These are phyloP conservation scores for Camelina neglecta DNA, from an alignment of 345 rosid genomes.

Conservation along the genomic window DNA sequence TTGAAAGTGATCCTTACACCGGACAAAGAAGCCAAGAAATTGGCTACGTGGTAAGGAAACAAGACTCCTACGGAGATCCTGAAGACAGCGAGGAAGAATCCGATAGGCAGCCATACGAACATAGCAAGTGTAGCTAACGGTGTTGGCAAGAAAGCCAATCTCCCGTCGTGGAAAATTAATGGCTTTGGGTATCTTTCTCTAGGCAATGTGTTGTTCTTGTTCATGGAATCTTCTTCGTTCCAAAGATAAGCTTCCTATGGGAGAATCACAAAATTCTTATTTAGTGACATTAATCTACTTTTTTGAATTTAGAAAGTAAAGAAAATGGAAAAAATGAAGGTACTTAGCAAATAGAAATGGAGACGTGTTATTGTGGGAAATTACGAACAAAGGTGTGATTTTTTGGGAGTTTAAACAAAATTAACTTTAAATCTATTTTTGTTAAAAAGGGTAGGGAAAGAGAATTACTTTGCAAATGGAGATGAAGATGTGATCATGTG, in stretches of 20 bases:
- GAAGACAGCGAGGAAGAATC: conserved; percentile 61
- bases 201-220: conserved; percentile 51
- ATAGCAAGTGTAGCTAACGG: conserved; percentile 71
- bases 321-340: not conserved
- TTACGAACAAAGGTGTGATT: not conserved
- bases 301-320: not conserved
- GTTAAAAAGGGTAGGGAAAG: conserved; percentile 1
- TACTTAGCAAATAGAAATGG: not conserved
- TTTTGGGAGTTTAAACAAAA: not conserved
- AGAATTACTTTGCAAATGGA: conserved; percentile 55
- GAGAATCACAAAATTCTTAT: not conserved
- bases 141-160: conserved; percentile 94
- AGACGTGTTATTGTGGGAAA: not conserved
- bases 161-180: conserved; percentile 88
- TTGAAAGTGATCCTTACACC: conserved; percentile 58
- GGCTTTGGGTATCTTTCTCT: conserved; percentile 89
- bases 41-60: conserved; percentile 65
- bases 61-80: conserved; percentile 63
- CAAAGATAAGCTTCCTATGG: conserved; percentile 75
- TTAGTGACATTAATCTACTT: not conserved
- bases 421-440: not conserved
- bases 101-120: conserved; percentile 85
- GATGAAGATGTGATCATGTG: conserved; percentile 64
- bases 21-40: conserved; percentile 48
- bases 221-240: conserved; percentile 53